Evolutionary conservation across 257 asterid genomes (phyloP), one percentile per base, ranked within the genome.

Genomic region (Solanum peruvianum): DNA sequence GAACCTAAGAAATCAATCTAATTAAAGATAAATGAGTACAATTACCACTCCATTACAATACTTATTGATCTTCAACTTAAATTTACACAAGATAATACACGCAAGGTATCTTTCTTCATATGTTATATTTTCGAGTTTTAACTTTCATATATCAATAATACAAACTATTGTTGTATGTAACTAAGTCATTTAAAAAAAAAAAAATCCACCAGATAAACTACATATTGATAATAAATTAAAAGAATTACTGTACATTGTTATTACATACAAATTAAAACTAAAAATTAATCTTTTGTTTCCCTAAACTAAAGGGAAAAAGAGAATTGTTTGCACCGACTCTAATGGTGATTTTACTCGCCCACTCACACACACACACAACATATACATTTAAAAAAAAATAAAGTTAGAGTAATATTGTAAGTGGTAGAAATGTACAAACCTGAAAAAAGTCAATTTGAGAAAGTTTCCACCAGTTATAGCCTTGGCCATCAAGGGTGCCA

Each of bases 401-500:
- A 41, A 25, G 27, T 37, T 44, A 78, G 39, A 78, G 64, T 78
- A 45, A 45, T 78, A 49, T 18, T 33, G 7, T 49, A 16, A 47
- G 45, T 29, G 45, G 29, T 47, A 23, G 27, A 84, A 84, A 84
- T 62, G 49, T 27, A 52, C 64, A 75, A 87, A 93, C 97, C 90
- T 92, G 92, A 41, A 82, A 47, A 18, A 21, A 39, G 86, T 92
- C 88, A 25, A 78, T 77, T 67, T 85, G 89, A 86, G 94, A 89
- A 84, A 91, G 89, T 82, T 71, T 83, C 98, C 98, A 94, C 98
- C 98, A 95, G 88, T 92, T 91, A 82, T 89, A 91, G 71, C 98
- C 98, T 88, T 92, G 98, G 85, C 98, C 98, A 91, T 95, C 97
- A 87, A 89, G 91, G 73, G 89, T 92, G 37, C 98, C 98, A 14